These are phyloP conservation scores for Cyclotella atomus DNA, from an alignment of 108 stramenopile genomes.

Conservation along the genomic window DNA sequence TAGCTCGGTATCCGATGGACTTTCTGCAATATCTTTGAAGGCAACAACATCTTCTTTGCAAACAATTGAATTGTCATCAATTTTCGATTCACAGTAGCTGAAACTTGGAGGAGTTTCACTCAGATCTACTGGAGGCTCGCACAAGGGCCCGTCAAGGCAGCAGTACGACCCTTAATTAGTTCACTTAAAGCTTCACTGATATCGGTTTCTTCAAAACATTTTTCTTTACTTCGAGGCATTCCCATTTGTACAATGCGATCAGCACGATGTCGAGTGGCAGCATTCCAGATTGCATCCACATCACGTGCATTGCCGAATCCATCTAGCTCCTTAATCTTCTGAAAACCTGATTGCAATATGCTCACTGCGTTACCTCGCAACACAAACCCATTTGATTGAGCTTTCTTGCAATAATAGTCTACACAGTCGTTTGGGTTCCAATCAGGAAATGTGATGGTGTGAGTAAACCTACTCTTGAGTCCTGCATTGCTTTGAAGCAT, in stretches of 20 bases:
- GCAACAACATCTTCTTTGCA: neutral
- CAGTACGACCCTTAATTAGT: conserved; percentile 2
- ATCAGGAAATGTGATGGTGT: conserved; percentile 43
- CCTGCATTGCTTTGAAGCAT: conserved; percentile 59
- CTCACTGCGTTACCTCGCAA: neutral
- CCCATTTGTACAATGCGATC: conserved; percentile 1
- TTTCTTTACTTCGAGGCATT: neutral
- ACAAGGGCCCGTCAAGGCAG: neutral
- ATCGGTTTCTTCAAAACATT: conserved; percentile 12
- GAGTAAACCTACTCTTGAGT: conserved; percentile 55
- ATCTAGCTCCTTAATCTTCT: conserved; percentile 12
- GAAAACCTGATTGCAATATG: conserved; percentile 14
- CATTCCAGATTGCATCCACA: conserved; percentile 19
- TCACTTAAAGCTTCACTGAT: conserved; percentile 10
- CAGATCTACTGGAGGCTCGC: neutral
- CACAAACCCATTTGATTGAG: conserved; percentile 4
- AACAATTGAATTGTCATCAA: conserved; percentile 16
- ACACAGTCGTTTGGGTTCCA: conserved; percentile 46
- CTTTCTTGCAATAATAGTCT: conserved; percentile 23
- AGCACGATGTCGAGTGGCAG: conserved; percentile 15
- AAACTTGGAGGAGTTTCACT: neutral
- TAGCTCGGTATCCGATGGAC: conserved; percentile 1
- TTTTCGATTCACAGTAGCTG: neutral
- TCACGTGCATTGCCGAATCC: conserved; percentile 38
- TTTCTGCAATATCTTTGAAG: conserved; percentile 12